Conservation (phyloP, 768 basidiomycete species). For the Podaxis carcinomalis region DNA sequence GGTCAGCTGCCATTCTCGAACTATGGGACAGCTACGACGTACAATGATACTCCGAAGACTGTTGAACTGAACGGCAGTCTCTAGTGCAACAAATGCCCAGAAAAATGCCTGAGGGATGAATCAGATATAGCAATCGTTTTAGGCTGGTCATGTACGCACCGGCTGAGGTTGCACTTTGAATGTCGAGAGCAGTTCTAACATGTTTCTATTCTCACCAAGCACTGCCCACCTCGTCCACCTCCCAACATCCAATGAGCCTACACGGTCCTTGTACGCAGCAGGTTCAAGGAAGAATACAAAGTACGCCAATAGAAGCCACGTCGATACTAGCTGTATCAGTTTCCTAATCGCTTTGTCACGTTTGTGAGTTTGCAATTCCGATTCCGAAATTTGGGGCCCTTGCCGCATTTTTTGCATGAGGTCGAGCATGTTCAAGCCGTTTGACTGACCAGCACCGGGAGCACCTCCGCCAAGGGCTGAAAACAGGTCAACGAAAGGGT, state of each 20-base stretch:
- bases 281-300: constrained; percentile 71
- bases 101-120: constrained; percentile 62
- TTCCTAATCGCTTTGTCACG: constrained; percentile 43
- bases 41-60: constrained; percentile 70
- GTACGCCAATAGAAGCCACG: constrained; percentile 63
- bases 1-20: neutral
- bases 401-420: constrained; percentile 19
- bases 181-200: constrained; percentile 22
- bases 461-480: constrained; percentile 10
- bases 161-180: constrained; percentile 47
- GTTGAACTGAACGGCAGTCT: constrained; percentile 67
- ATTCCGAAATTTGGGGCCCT: neutral
- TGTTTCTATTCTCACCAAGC: constrained; percentile 35
- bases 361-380: constrained; percentile 3
- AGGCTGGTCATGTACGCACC: constrained; percentile 33
- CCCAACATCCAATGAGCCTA: constrained; percentile 27
- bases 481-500: neutral
- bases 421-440: constrained; percentile 15
- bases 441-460: constrained; percentile 12
- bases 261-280: constrained; percentile 34
- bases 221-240: constrained; percentile 63
- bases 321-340: constrained; percentile 56
- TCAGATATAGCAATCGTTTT: neutral
- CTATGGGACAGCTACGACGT: constrained; percentile 21
- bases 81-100: constrained; percentile 74